Conservation (phyloP, 805 yeast species). For the Ogataea wickerhamii region DNA sequence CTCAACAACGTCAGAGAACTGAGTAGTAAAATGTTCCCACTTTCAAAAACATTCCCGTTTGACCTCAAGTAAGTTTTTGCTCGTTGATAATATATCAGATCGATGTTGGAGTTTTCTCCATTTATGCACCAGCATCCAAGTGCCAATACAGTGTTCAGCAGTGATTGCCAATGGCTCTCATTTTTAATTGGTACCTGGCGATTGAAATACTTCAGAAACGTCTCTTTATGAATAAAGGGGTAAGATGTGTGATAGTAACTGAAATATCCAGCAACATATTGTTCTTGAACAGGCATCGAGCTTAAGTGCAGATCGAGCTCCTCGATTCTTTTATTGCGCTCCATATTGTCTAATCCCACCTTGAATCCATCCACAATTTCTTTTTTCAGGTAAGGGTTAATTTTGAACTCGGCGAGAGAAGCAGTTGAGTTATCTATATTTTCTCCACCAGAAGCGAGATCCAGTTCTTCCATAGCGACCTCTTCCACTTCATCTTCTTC, state of each 20-base stretch:
- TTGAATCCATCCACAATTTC: conserved; percentile 21
- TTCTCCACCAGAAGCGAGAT: conserved; percentile 3
- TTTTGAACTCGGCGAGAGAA: conserved; percentile 4
- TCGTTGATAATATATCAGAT: conserved; percentile 52
- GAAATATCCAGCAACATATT: conserved; percentile 45
- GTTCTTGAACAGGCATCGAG: conserved; percentile 24
- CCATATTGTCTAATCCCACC: conserved; percentile 20
- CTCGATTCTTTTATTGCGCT: conserved; percentile 11
- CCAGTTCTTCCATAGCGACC: conserved; percentile 17
- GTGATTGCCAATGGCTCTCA: conserved; percentile 48
- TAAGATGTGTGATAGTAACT: conserved; percentile 56
- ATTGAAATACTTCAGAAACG: conserved; percentile 46
- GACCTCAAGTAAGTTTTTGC: conserved; percentile 42
- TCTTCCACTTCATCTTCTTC: conserved; percentile 15
- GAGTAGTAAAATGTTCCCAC: conserved; percentile 54
- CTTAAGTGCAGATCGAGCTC: conserved; percentile 19
- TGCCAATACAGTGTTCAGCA: conserved; percentile 56
- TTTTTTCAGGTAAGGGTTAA: conserved; percentile 17
- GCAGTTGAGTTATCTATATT: conserved; percentile 1
- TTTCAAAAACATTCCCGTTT: conserved; percentile 48
- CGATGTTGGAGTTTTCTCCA: conserved; percentile 51
- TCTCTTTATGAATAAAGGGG: conserved; percentile 56
- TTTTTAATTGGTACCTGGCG: conserved; percentile 40
- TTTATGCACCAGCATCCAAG: conserved; percentile 67
- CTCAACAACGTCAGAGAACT: conserved; percentile 52